Evolutionary conservation across 2,329 filamentous ascomycete species (phyloP), one percentile per base, ranked within the genome.

Genomic region (Ciborinia camelliae): DNA sequence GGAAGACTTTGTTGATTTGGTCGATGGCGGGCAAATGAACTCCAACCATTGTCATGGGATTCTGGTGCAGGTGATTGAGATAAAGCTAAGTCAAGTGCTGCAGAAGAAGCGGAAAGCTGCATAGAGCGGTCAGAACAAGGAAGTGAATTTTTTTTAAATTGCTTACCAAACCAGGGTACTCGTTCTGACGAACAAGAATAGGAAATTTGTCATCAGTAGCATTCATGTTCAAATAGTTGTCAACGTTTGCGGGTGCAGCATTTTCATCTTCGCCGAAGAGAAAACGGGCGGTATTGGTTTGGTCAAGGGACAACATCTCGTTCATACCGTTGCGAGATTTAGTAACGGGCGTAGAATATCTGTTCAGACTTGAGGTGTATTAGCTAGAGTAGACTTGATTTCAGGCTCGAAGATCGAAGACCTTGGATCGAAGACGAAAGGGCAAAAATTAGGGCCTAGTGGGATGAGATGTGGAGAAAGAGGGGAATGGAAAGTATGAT

Each of bases 261-360:
- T 78, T 76, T 65, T 92, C 88, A 66, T 92, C 91, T 72, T 92
- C 90, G 66, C 90, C 89, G 75, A 97, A 96, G 45, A 97, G 81
- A 73, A 96, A 96, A 63, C 90, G 88, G 32, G 91, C 86, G 15
- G 91, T 92, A 78, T 95, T 93, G 73, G 92, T 92, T 70, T 91
- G 89, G 68, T 95, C 92, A 65, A 96, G 80, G 47, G 85, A 84
- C 65, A 64, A 35, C 71, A 87, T 82, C 69, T 88, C 87, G 73
- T 89, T 87, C 71, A 87, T 79, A 68, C 88, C 85, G 70, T 82
- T 86, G 70, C 89, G 85, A 69, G 87, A 86, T 66, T 84, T 84
- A 55, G 90, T 91, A 60, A 94, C 90, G 39, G 94, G 94, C 90
- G 97, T 93, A 5, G 94, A 97, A 77, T 96, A 96, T 69, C 94